Conservation (phyloP, 768 basidiomycete species). For the Cyclocybe cylindracea region DNA sequence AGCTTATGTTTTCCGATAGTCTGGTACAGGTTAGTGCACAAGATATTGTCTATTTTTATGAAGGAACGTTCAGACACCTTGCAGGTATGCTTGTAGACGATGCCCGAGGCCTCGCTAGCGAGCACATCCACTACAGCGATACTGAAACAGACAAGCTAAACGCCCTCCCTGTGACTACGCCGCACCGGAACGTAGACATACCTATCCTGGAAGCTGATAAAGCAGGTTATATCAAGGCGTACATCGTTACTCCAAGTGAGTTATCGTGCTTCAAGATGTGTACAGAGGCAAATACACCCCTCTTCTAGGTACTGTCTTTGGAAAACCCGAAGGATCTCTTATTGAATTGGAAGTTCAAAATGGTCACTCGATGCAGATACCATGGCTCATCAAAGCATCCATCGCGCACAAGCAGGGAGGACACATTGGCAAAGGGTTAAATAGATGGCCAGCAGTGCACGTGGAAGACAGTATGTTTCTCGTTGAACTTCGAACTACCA, state of each 20-base stretch:
- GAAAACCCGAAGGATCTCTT: slow-evolving; percentile 44
- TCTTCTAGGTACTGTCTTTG: slow-evolving; percentile 43
- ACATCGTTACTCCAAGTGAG: slow-evolving; percentile 50
- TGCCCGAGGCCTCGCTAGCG: slow-evolving; percentile 39
- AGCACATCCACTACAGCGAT: slow-evolving; percentile 48
- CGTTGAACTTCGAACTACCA: slow-evolving; percentile 1
- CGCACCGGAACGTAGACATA: slow-evolving; percentile 53
- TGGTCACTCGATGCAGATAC: slow-evolving; percentile 51
- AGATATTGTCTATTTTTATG: not conserved
- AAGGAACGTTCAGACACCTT: not conserved
- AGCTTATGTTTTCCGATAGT: slow-evolving; percentile 15
- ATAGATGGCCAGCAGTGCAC: slow-evolving; percentile 56
- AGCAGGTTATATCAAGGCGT: slow-evolving; percentile 50
- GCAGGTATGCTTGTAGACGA: slow-evolving; percentile 43
- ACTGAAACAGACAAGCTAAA: slow-evolving; percentile 45
- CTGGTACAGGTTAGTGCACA: slow-evolving; percentile 29
- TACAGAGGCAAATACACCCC: too few species aligned
- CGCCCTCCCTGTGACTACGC: slow-evolving; percentile 41
- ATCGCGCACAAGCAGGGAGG: slow-evolving; percentile 47
- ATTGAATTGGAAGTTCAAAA: slow-evolving; percentile 53
- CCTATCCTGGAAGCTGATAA: slow-evolving; percentile 46
- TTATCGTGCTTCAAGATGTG: too few species aligned
- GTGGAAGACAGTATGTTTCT: slow-evolving; percentile 46
- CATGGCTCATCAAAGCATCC: slow-evolving; percentile 39
- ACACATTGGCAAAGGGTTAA: slow-evolving; percentile 52